phyloP scores from a whole-genome alignment of 176 grass and related monocot species.

The Zizania latifolia region DNA sequence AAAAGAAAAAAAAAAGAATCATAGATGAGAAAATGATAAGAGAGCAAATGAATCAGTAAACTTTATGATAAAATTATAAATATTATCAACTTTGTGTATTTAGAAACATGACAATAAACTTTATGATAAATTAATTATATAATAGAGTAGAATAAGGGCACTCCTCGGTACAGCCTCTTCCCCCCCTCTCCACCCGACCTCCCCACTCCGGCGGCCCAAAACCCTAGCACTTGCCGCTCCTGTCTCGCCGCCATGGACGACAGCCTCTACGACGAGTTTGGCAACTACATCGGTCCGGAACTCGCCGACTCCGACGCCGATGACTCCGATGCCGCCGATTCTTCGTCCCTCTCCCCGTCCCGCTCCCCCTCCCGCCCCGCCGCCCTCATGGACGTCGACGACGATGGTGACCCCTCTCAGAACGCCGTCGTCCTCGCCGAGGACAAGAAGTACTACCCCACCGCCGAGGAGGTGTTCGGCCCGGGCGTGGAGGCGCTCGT shows the following conservation, averaged over 20 bases:
- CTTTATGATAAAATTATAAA: too few species aligned
- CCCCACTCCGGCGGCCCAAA: constrained; percentile 22
- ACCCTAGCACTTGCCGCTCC: constrained; percentile 28
- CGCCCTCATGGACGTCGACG: constrained; percentile 64
- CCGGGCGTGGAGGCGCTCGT: constrained; percentile 94
- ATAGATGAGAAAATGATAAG: too few species aligned
- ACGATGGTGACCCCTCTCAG: constrained; percentile 53
- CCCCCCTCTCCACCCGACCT: neutral
- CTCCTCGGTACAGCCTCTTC: neutral
- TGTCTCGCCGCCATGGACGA: constrained; percentile 65
- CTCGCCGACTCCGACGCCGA: constrained; percentile 75
- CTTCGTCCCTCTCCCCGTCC: constrained; percentile 38
- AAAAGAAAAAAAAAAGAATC: too few species aligned
- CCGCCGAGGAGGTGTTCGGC: constrained; percentile 93
- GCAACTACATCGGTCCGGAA: constrained; percentile 97
- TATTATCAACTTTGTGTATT: too few species aligned
- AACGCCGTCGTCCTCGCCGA: constrained; percentile 79
- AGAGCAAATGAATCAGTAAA: too few species aligned
- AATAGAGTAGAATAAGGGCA: too few species aligned
- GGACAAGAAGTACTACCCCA: constrained; percentile 99
- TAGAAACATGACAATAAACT: too few species aligned
- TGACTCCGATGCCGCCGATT: constrained; percentile 40
- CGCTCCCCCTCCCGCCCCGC: constrained; percentile 30
- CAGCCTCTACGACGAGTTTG: constrained; percentile 99
- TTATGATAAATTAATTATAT: too few species aligned